A percentile compares a stretch with the other conserved stretches of the same genome.
Evolutionary conservation across 2,329 filamentous ascomycete species (phyloP).

Genomic region (Arthroderma sp.): DNA sequence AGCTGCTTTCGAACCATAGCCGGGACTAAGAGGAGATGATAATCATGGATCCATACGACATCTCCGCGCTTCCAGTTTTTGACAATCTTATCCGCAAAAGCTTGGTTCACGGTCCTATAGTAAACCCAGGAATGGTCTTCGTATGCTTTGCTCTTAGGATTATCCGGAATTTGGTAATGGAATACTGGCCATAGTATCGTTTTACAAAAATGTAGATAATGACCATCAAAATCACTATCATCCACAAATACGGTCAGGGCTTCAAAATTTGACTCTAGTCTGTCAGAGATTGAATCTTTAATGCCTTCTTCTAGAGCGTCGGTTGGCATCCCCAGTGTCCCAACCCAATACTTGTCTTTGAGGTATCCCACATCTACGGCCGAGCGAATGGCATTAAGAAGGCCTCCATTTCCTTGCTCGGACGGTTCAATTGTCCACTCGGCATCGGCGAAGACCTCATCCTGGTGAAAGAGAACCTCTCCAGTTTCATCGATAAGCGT

Average conservation of each 20-base stretch:
- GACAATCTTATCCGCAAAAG: constrained; percentile 80
- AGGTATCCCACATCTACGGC: constrained; percentile 56
- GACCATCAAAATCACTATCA: constrained; percentile 86
- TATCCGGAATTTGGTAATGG: constrained; percentile 95
- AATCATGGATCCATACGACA: constrained; percentile 90
- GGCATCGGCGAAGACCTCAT: constrained; percentile 53
- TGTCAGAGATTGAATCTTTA: constrained; percentile 71
- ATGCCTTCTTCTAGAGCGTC: constrained; percentile 65
- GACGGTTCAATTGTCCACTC: constrained; percentile 73
- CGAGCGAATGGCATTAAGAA: constrained; percentile 76
- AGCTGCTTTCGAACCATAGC: constrained; percentile 73
- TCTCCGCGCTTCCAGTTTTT: constrained; percentile 90
- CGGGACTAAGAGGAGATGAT: constrained; percentile 80
- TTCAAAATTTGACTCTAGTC: constrained; percentile 65
- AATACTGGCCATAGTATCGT: constrained; percentile 96
- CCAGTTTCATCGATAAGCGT: constrained; percentile 7
- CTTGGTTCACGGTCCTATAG: constrained; percentile 84
- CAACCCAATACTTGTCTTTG: constrained; percentile 74
- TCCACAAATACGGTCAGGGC: constrained; percentile 73
- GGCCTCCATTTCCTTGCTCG: constrained; percentile 82
- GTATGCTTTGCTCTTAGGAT: constrained; percentile 96
- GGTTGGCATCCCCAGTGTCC: constrained; percentile 85
- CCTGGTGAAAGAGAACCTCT: constrained; percentile 7
- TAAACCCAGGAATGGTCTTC: constrained; percentile 94
- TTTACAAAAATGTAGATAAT: constrained; percentile 95